Base-by-base conservation (phyloP, 495 filamentous ascomycete species). In the Talaromyces nanjingensis region DNA sequence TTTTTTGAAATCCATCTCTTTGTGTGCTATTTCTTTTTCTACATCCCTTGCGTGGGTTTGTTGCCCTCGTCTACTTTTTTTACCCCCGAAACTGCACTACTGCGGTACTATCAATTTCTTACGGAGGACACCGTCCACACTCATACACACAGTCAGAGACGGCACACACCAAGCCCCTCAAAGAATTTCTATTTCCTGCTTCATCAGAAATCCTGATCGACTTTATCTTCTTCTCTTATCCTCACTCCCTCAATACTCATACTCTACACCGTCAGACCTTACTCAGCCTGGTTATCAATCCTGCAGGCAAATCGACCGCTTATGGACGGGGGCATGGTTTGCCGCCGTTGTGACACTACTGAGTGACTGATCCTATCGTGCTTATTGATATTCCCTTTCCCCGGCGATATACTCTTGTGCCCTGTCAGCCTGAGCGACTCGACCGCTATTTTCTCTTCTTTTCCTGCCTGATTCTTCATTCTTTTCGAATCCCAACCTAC, bases 31-130 rank as follows among this genome's bases (percentile, higher is more conserved):
- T 22, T 12, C 42, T 49, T 18, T 18, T 49, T 60, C 33, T 64
- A 25, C 47, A 34, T 55, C 62, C 64, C 58, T 62, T 59, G 57
- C 61, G 27, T 55, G 33, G 60, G 18, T 55, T 64, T 66, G 67
- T 60, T 68, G 64, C 69, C 64, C 61, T 63, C 63, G 64, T 42
- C 57, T 60, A 63, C 49, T 63, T 31, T 22, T 14, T 9, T 22
- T 25, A 34, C 20, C 64, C 58, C 16, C 62, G 37, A 53, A 18
- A 34, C 62, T 49, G 52, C 52, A 55, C 52, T 55, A 55, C 62
- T 49, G 52, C 52, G 16, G 16, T 27, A 54, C 22, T 54, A 54
- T 54, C 49, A 27, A 55, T 24, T 54, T 55, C 25, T 25, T 5
- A 55, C 52, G 24, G 52, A 27, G 18, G 45, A 49, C 45, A 49